These are phyloP conservation scores for Sporothrix inflata DNA, from an alignment of 2,329 filamentous ascomycete species.

Conservation along the genomic window DNA sequence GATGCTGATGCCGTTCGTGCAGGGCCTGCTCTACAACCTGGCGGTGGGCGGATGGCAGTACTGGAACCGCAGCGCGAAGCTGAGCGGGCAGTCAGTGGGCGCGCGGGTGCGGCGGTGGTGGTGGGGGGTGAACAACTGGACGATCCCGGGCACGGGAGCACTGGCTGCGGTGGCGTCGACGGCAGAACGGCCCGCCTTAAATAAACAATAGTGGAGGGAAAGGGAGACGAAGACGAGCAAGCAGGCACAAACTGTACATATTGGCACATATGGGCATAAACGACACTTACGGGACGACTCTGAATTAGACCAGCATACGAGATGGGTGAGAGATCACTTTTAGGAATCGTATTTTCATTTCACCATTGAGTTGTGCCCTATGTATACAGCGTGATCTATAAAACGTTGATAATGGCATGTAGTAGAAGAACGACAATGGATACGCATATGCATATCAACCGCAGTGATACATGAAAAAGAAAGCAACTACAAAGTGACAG, in stretches of 20 bases:
- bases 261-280: background rate
- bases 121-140: slow-evolving; percentile 94
- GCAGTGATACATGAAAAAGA: background rate
- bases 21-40: slow-evolving; percentile 88
- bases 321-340: background rate
- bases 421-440: background rate
- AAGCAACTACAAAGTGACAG: background rate
- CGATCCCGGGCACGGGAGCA: slow-evolving; percentile 54
- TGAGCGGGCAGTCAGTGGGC: slow-evolving; percentile 76
- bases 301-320: background rate
- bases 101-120: slow-evolving; percentile 86
- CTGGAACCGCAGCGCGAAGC: slow-evolving; percentile 79
- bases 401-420: background rate
- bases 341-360: background rate
- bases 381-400: background rate
- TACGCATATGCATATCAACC: too few species aligned
- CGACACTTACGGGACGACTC: background rate
- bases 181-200: background rate
- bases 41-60: slow-evolving; percentile 83
- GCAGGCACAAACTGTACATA: slow-evolving; percentile 12
- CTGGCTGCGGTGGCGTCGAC: slow-evolving; percentile 1
- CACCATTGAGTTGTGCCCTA: too few species aligned
- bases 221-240: background rate
- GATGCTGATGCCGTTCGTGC: slow-evolving; percentile 83
- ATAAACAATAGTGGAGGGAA: background rate